Conservation (phyloP, 2,329 filamentous ascomycete genomes). For the Beauveria rudraprayagi region DNA sequence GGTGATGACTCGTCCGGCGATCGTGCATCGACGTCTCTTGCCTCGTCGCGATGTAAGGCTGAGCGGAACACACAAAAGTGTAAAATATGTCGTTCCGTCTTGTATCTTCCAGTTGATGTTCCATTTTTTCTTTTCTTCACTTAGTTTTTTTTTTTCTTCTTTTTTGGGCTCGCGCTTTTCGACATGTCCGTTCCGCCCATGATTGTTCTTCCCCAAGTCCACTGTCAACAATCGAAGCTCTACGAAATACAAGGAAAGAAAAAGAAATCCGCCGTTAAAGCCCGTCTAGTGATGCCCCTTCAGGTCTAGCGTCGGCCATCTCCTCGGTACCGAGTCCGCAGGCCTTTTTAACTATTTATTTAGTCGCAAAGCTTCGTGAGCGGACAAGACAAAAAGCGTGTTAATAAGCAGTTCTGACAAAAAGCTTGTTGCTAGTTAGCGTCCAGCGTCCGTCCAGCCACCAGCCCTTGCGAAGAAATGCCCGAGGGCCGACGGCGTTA, state of each 20-base stretch:
- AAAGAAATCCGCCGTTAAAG: not conserved
- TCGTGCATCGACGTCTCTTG: too few relatives aligned
- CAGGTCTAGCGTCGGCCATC: not conserved
- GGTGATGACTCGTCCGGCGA: too few relatives aligned
- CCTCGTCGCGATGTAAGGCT: too few relatives aligned
- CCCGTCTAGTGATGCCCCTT: not conserved
- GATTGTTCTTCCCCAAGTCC: not conserved
- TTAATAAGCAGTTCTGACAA: not conserved
- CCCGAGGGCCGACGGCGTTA: too few relatives aligned
- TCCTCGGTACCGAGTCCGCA: not conserved
- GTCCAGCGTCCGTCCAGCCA: not conserved
- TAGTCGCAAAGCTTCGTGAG: not conserved
- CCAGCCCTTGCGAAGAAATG: not conserved
- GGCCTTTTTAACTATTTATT: too few relatives aligned
- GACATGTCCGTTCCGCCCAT: not conserved
- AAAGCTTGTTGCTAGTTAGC: not conserved
- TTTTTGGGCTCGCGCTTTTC: not conserved
- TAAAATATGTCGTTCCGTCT: too few relatives aligned
- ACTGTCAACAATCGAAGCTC: not conserved
- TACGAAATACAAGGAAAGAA: not conserved
- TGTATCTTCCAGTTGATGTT: too few relatives aligned
- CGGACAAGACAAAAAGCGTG: not conserved
- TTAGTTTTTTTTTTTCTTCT: too few relatives aligned
- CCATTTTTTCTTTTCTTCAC: not conserved
- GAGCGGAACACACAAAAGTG: too few relatives aligned